phyloP scores from a whole-genome alignment of 2,329 filamentous ascomycete species.

The Sclerotinia nivalis region DNA sequence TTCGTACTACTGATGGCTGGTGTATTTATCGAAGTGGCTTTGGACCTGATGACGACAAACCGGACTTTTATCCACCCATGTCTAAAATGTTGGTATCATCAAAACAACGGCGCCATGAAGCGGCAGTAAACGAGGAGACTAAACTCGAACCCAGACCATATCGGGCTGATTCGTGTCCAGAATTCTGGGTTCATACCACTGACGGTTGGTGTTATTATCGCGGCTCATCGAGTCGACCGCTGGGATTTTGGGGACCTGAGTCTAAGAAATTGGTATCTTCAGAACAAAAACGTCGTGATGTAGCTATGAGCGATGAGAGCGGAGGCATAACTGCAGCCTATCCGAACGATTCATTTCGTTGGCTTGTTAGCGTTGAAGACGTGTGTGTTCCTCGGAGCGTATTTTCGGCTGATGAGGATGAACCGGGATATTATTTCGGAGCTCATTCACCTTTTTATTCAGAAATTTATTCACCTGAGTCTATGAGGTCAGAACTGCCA shows the following conservation, averaged over 20 bases:
- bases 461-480: not conserved
- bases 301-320: not conserved
- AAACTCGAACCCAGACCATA: not conserved
- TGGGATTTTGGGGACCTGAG: not conserved
- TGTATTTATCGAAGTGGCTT: not conserved
- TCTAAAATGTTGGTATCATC: not conserved
- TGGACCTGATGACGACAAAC: not conserved
- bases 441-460: not conserved
- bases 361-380: not conserved
- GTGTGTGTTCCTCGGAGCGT: not conserved
- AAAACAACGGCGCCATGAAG: not conserved
- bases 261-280: not conserved
- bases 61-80: not conserved
- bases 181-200: not conserved
- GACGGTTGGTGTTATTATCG: slow-evolving; percentile 5
- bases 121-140: not conserved
- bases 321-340: not conserved
- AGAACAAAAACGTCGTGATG: not conserved
- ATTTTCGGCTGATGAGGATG: not conserved
- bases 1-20: slow-evolving; percentile 1
- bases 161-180: not conserved
- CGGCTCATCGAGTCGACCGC: not conserved
- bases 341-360: not conserved
- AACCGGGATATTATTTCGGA: not conserved
- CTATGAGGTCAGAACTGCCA: not conserved